A percentile compares a stretch with the other conserved stretches of the same genome.
phyloP scores from a whole-genome alignment of 2,329 filamentous ascomycete species.

The Fusarium globosum region DNA sequence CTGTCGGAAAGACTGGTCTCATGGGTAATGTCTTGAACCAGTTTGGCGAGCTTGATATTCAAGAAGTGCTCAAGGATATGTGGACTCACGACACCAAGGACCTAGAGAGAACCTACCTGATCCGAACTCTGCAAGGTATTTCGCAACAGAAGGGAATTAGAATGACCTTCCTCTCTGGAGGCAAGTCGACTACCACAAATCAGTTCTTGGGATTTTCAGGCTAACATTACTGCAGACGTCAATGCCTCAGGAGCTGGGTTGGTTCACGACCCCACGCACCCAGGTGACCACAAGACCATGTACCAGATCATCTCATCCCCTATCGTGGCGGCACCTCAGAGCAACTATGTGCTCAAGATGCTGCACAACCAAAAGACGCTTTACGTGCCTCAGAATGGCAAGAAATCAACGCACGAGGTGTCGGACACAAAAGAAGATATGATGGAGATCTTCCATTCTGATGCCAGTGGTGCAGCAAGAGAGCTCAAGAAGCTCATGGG shows the following conservation, averaged over 20 bases:
- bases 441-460: constrained; percentile 99
- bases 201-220: constrained; percentile 6
- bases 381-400: constrained; percentile 90
- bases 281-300: constrained; percentile 98
- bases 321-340: constrained; percentile 89
- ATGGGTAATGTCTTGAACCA: constrained; percentile 97
- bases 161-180: constrained; percentile 96
- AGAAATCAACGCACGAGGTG: constrained; percentile 76
- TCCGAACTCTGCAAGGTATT: constrained; percentile 94
- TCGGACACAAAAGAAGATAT: constrained; percentile 99
- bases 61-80: constrained; percentile 94
- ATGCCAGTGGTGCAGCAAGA: constrained; percentile 83
- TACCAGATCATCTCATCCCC: constrained; percentile 96
- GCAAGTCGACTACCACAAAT: constrained; percentile 55
- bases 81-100: constrained; percentile 99
- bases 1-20: constrained; percentile 91
- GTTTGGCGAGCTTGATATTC: constrained; percentile 94
- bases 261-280: constrained; percentile 91
- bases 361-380: constrained; percentile 95
- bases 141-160: constrained; percentile 93
- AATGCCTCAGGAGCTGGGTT: constrained; percentile 92
- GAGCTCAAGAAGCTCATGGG: constrained; percentile 95
- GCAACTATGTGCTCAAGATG: constrained; percentile 88
- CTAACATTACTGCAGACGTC: constrained; percentile 67
- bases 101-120: constrained; percentile 94